These are phyloP conservation scores for Limnanthes douglasii DNA, from an alignment of 345 rosid species.

Conservation along the genomic window DNA sequence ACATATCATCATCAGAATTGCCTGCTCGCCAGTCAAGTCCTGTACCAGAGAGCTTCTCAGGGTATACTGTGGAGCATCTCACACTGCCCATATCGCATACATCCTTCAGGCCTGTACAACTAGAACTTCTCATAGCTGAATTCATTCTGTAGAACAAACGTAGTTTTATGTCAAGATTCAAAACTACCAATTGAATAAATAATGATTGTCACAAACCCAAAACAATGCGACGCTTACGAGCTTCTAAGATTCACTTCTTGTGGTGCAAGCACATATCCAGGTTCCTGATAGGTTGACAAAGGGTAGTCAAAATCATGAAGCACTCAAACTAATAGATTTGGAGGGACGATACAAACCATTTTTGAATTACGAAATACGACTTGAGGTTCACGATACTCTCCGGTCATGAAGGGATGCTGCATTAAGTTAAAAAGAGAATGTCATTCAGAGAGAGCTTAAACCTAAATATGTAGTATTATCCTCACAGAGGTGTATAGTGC, in stretches of 20 bases:
- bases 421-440: slow-evolving; percentile 4
- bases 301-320: slow-evolving; percentile 10
- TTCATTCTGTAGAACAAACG: slow-evolving; percentile 27
- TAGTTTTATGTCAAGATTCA: slow-evolving; percentile 8
- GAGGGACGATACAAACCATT: slow-evolving; percentile 24
- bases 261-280: slow-evolving; percentile 25
- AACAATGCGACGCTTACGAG: slow-evolving; percentile 39
- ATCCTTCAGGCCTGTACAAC: slow-evolving; percentile 62
- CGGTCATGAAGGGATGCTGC: slow-evolving; percentile 85
- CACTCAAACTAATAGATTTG: slow-evolving; percentile 4
- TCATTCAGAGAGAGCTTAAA: slow-evolving; percentile 7
- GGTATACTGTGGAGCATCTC: slow-evolving; percentile 31
- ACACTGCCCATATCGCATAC: slow-evolving; percentile 50
- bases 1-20: slow-evolving; percentile 50
- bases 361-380: slow-evolving; percentile 23
- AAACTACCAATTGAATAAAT: too few relatives aligned
- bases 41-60: slow-evolving; percentile 24
- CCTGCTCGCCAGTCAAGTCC: slow-evolving; percentile 27
- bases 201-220: too few relatives aligned
- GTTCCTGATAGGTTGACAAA: slow-evolving; percentile 29
- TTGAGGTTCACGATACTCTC: slow-evolving; percentile 37
- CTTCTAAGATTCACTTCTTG: slow-evolving; percentile 28
- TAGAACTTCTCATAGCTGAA: slow-evolving; percentile 38
- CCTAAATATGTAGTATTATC: neutral
- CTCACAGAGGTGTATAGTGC: too few relatives aligned